Conservation (phyloP, 2,329 filamentous ascomycete genomes). For the Arthrobotrys iridis region DNA sequence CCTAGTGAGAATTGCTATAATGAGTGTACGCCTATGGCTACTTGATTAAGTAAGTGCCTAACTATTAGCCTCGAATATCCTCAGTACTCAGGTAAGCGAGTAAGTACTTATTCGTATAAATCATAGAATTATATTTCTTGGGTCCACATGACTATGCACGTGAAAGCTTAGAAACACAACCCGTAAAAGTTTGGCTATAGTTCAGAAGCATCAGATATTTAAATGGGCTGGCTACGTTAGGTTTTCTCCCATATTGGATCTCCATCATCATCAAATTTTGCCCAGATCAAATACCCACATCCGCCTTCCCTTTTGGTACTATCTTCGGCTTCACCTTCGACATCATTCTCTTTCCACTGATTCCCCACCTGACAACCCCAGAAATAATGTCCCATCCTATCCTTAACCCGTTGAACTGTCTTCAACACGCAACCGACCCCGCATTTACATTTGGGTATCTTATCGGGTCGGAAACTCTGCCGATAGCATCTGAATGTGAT, state of each 20-base stretch:
- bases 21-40: too few relatives aligned
- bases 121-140: too few relatives aligned
- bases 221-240: too few relatives aligned
- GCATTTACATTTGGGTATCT: conserved; percentile 82
- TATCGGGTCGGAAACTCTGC: conserved; percentile 76
- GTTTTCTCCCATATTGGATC: conserved; percentile 71
- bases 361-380: conserved; percentile 90
- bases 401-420: conserved; percentile 70
- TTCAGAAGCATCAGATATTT: neutral
- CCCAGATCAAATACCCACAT: conserved; percentile 86
- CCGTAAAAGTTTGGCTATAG: too few relatives aligned
- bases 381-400: conserved; percentile 80
- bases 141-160: too few relatives aligned
- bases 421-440: conserved; percentile 69
- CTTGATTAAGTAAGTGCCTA: too few relatives aligned
- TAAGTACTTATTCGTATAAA: too few relatives aligned
- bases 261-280: conserved; percentile 85
- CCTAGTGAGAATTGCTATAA: too few relatives aligned
- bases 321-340: conserved; percentile 57
- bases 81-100: too few relatives aligned
- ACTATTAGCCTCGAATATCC: too few relatives aligned
- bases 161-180: conserved; percentile 5
- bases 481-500: conserved; percentile 93
- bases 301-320: conserved; percentile 62
- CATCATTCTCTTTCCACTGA: conserved; percentile 69